phyloP scores from a whole-genome alignment of 805 yeast species.

The Zygosaccharomyces gambellarensis region DNA sequence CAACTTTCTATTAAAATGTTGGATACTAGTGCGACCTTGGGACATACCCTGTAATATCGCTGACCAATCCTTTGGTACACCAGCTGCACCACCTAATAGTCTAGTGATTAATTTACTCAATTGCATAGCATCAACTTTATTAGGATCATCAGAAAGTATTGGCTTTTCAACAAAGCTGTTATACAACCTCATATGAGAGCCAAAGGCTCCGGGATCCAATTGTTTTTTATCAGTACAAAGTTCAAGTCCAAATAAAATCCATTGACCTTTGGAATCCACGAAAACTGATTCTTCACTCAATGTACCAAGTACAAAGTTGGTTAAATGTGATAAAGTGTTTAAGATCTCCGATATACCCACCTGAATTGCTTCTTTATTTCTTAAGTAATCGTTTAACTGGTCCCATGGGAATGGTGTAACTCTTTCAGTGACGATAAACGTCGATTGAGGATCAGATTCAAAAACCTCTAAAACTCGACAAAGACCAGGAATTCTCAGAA shows the following conservation, averaged over 20 bases:
- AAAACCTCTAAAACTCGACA: slow-evolving; percentile 28
- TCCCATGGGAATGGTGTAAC: slow-evolving; percentile 23
- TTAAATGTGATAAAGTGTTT: slow-evolving; percentile 25
- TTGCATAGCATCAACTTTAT: slow-evolving; percentile 27
- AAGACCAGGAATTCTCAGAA: slow-evolving; percentile 32
- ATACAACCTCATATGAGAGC: slow-evolving; percentile 9
- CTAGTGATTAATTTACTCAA: slow-evolving; percentile 37
- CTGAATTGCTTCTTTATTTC: slow-evolving; percentile 18
- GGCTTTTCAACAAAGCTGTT: slow-evolving; percentile 10
- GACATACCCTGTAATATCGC: slow-evolving; percentile 13
- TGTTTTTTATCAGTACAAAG: slow-evolving; percentile 34
- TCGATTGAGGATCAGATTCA: slow-evolving; percentile 24
- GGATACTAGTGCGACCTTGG: slow-evolving; percentile 26
- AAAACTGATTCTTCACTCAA: slow-evolving; percentile 53
- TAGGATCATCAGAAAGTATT: slow-evolving; percentile 34
- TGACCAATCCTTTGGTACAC: slow-evolving; percentile 37
- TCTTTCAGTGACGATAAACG: slow-evolving; percentile 28
- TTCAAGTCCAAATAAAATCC: slow-evolving; percentile 84
- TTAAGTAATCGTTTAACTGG: slow-evolving; percentile 6
- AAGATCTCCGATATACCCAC: slow-evolving; percentile 27
- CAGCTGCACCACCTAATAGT: slow-evolving; percentile 35
- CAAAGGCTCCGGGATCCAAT: slow-evolving; percentile 9
- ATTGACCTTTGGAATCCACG: slow-evolving; percentile 67
- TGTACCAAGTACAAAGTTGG: slow-evolving; percentile 57
- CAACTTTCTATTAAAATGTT: slow-evolving; percentile 34